These are phyloP conservation scores for Toxoplasma gondii DNA, from an alignment of 169 alveolate genomes.

Conservation along the genomic window DNA sequence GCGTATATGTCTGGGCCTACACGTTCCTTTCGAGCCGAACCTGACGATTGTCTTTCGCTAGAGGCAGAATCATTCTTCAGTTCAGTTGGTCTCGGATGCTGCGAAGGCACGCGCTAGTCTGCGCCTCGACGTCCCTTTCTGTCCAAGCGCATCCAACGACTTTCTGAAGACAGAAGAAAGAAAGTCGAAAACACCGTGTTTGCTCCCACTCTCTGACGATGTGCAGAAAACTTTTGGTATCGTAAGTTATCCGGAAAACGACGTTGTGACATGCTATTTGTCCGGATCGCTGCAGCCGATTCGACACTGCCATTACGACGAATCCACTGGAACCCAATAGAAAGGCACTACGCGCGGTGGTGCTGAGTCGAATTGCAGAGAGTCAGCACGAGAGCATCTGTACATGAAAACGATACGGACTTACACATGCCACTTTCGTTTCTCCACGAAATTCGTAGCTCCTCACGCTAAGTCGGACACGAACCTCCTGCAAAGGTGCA, in stretches of 20 bases:
- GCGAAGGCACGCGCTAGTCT: constrained; percentile 1
- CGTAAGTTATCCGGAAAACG: too few species aligned
- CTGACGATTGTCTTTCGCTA: too few species aligned
- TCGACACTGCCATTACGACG: too few species aligned
- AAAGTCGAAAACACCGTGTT: background rate
- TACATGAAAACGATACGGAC: background rate
- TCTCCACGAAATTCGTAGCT: background rate
- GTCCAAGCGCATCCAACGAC: constrained; percentile 8
- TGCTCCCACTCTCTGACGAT: background rate
- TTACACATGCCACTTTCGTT: background rate
- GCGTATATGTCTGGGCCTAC: too few species aligned
- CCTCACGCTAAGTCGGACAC: constrained; percentile 16
- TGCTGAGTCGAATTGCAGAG: background rate
- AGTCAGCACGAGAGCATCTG: background rate
- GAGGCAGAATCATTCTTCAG: background rate
- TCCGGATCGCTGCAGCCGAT: too few species aligned
- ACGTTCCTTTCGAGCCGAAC: too few species aligned
- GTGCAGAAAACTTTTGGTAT: too few species aligned
- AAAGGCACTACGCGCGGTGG: background rate
- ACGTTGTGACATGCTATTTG: background rate
- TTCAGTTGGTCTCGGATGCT: background rate
- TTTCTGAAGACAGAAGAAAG: background rate
- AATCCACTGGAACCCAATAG: background rate
- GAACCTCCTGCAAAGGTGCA: background rate
- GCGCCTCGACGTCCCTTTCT: constrained; percentile 4